These are phyloP conservation scores for Capsella bursapastoris DNA, from an alignment of 345 rosid species.

Conservation along the genomic window DNA sequence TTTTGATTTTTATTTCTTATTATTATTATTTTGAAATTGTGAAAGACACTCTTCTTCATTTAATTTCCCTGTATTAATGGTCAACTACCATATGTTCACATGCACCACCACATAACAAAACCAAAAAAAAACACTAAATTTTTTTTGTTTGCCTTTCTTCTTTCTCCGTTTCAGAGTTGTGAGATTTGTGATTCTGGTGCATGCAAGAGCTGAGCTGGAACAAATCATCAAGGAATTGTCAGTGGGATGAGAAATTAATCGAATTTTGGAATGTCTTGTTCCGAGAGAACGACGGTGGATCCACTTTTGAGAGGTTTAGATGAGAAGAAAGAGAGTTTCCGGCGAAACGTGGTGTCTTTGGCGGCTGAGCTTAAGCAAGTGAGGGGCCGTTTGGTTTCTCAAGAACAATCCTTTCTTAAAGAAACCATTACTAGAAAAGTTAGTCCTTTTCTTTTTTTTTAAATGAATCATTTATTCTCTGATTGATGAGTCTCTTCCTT, in stretches of 20 bases:
- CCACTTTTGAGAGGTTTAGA: slow-evolving; percentile 82
- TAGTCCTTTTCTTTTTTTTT: slow-evolving; percentile 19
- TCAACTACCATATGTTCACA: slow-evolving; percentile 49
- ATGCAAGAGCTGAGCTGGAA: slow-evolving; percentile 26
- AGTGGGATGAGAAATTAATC: neutral
- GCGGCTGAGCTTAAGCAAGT: slow-evolving; percentile 86
- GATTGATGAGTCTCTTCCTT: slow-evolving; percentile 19
- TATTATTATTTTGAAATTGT: slow-evolving; percentile 6
- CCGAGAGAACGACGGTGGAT: slow-evolving; percentile 48
- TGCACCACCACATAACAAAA: slow-evolving; percentile 39
- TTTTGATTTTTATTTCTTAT: neutral
- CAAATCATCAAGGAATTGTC: slow-evolving; percentile 6
- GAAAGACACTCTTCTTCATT: slow-evolving; percentile 36
- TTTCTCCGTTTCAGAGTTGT: slow-evolving; percentile 5
- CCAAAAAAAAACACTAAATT: neutral
- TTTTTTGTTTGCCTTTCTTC: neutral
- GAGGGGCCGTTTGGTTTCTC: slow-evolving; percentile 78
- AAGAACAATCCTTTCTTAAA: slow-evolving; percentile 69
- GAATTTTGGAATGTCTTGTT: slow-evolving; percentile 49
- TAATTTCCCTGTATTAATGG: slow-evolving; percentile 33
- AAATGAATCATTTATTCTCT: neutral
- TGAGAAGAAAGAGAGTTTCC: slow-evolving; percentile 87
- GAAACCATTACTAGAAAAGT: slow-evolving; percentile 73
- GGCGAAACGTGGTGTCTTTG: slow-evolving; percentile 77
- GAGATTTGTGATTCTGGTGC: slow-evolving; percentile 20